A percentile compares a stretch with the other conserved stretches of the same genome.
Evolutionary conservation across 495 filamentous ascomycete genomes (phyloP).

Genomic region (Pyronema domesticum): DNA sequence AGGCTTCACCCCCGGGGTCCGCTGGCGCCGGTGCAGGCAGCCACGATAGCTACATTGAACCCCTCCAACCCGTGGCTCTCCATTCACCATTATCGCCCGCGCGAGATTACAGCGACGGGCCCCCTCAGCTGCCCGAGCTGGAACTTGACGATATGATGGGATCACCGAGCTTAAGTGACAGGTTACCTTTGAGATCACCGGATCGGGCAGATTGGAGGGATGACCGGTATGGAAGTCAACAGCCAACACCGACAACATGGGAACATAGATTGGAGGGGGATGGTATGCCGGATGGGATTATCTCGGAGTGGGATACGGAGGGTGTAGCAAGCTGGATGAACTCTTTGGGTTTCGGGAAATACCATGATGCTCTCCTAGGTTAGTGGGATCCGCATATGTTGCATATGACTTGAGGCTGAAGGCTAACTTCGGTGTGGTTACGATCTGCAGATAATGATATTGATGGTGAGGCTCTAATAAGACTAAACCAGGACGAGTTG

Average conservation of each 20-base stretch:
- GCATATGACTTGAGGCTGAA: not conserved
- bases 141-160: not conserved
- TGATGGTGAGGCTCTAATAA: conserved; percentile 76
- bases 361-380: conserved; percentile 54
- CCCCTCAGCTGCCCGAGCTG: not conserved
- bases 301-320: conserved; percentile 74
- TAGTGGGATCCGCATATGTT: conserved; percentile 2
- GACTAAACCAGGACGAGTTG: conserved; percentile 76
- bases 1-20: not conserved
- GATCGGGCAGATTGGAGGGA: not conserved
- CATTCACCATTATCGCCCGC: not conserved
- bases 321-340: conserved; percentile 76
- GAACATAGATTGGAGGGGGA: conserved; percentile 11
- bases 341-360: conserved; percentile 63
- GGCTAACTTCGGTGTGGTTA: conserved; percentile 23
- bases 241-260: conserved; percentile 3
- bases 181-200: not conserved
- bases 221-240: not conserved
- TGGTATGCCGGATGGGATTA: conserved; percentile 25
- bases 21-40: conserved; percentile 3
- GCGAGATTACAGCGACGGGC: not conserved
- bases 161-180: not conserved
- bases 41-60: conserved; percentile 1
- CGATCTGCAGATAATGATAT: conserved; percentile 66
- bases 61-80: conserved; percentile 1